Evolutionary conservation across 768 basidiomycete genomes (phyloP).

Genomic region (Leucogyrophana mollusca): DNA sequence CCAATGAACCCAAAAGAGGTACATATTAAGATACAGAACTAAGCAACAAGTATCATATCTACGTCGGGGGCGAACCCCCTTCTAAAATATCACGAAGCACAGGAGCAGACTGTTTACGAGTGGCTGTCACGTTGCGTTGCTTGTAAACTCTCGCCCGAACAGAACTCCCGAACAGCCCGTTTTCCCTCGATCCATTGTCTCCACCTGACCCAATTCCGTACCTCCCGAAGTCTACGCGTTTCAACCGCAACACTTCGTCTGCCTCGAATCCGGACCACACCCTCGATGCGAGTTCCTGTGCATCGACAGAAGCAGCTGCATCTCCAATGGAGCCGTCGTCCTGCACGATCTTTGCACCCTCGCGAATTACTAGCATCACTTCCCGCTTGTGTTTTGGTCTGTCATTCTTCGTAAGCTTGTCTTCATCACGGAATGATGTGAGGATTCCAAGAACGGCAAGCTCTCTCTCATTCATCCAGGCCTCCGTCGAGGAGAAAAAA

Average conservation of each 20-base stretch:
- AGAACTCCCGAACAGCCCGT: slow-evolving; percentile 13
- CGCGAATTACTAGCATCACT: slow-evolving; percentile 62
- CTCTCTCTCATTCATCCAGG: slow-evolving; percentile 65
- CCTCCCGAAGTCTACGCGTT: slow-evolving; percentile 33
- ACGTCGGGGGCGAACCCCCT: slow-evolving; percentile 5
- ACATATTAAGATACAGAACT: no score
- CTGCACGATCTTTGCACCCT: slow-evolving; percentile 23
- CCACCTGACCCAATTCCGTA: slow-evolving; percentile 7
- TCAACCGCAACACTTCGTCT: slow-evolving; percentile 43
- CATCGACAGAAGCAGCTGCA: slow-evolving; percentile 20
- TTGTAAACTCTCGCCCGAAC: slow-evolving; percentile 51
- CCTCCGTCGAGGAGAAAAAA: slow-evolving; percentile 37
- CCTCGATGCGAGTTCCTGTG: slow-evolving; percentile 35
- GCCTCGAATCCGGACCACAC: slow-evolving; percentile 18
- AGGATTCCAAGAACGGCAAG: slow-evolving; percentile 77
- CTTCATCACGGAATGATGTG: slow-evolving; percentile 60
- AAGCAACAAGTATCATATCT: neutral
- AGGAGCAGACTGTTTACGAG: slow-evolving; percentile 68
- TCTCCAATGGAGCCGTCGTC: slow-evolving; percentile 2
- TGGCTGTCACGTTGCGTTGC: slow-evolving; percentile 62
- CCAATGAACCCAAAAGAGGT: no score
- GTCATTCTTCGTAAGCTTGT: slow-evolving; percentile 28
- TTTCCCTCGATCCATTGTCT: slow-evolving; percentile 18
- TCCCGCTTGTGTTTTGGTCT: slow-evolving; percentile 65
- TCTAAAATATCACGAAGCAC: slow-evolving; percentile 62